These are phyloP conservation scores for Rhodomyrtus psidioides DNA, from an alignment of 441 rosid species.

Conservation along the genomic window DNA sequence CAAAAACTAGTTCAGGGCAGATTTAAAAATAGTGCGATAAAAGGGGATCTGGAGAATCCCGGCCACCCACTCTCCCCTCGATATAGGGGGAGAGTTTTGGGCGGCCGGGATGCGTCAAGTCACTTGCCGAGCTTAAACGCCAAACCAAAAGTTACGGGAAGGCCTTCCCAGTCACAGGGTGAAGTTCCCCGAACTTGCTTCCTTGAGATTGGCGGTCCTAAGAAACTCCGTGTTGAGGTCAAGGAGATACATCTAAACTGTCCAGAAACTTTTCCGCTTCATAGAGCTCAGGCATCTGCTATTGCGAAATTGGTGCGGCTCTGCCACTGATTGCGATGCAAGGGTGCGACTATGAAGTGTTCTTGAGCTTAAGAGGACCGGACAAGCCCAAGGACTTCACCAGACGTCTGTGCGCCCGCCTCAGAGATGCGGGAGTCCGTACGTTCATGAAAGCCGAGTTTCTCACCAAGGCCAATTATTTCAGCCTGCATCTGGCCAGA, in stretches of 20 bases:
- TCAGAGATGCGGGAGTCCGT: not conserved
- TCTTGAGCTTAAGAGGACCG: not conserved
- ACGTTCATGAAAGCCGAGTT: not conserved
- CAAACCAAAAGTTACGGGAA: too few species aligned
- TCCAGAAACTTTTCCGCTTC: not conserved
- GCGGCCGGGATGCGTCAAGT: too few species aligned
- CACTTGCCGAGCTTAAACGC: too few species aligned
- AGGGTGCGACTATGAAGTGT: not conserved
- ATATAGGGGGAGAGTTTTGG: too few species aligned
- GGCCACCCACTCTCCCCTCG: too few species aligned
- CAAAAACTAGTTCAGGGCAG: too few species aligned
- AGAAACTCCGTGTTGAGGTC: not conserved
- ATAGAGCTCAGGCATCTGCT: not conserved
- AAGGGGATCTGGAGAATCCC: too few species aligned
- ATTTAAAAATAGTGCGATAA: too few species aligned
- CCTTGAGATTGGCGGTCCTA: not conserved
- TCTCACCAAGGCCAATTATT: too few species aligned
- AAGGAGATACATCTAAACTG: not conserved
- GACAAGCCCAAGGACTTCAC: not conserved
- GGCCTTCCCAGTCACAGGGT: not conserved
- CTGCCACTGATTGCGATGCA: not conserved
- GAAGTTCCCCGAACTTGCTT: not conserved
- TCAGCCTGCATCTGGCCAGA: rapidly evolving
- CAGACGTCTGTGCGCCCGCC: not conserved
- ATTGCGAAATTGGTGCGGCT: not conserved